phyloP scores from a whole-genome alignment of 2,329 filamentous ascomycete species.

The Emergomyces pasteurianus region DNA sequence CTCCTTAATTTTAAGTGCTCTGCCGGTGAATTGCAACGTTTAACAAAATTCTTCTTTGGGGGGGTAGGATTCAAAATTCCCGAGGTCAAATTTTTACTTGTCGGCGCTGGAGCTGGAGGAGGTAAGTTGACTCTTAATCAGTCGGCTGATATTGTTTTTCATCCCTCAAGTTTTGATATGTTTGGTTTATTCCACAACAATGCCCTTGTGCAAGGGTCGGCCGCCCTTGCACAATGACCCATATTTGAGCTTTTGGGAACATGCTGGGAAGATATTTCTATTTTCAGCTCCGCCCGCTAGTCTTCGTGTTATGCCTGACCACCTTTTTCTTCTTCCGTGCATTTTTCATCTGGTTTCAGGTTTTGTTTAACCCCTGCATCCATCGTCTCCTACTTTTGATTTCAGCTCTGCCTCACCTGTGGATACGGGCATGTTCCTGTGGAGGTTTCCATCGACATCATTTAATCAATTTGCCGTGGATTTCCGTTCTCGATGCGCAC shows the following conservation, averaged over 20 bases:
- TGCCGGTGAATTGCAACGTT: not conserved
- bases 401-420: not conserved
- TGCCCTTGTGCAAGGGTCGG: not conserved
- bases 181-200: not conserved
- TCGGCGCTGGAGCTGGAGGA: slow-evolving; percentile 49
- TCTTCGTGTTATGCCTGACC: not conserved
- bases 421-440: not conserved
- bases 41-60: not conserved
- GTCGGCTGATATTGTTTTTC: slow-evolving; percentile 4
- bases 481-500: not conserved
- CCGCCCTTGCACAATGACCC: not conserved
- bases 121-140: slow-evolving; percentile 21
- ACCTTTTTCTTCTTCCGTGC: not conserved
- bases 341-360: not conserved
- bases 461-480: not conserved
- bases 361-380: not conserved
- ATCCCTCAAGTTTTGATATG: not conserved
- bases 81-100: slow-evolving; percentile 63
- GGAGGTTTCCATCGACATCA: not conserved
- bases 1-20: not conserved
- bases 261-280: not conserved
- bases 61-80: slow-evolving; percentile 55
- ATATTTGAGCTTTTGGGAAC: not conserved
- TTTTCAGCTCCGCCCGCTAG: not conserved
- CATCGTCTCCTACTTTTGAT: not conserved